Conservation (phyloP, 2,329 filamentous ascomycete genomes). For the Fusarium brevicatenulatum region DNA sequence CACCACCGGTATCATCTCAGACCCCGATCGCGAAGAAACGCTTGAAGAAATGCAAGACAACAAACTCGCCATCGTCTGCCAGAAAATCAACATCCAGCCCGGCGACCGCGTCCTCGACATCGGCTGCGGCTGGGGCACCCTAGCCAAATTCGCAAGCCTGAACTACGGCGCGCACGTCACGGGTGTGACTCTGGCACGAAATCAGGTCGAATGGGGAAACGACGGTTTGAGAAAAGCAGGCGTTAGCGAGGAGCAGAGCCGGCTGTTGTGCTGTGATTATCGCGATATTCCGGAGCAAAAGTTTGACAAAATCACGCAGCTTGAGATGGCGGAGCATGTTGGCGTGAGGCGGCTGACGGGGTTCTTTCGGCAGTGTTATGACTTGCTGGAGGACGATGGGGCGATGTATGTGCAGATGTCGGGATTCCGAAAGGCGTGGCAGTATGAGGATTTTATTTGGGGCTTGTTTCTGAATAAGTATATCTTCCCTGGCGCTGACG, state of each 20-base stretch:
- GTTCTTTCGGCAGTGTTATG: constrained; percentile 86
- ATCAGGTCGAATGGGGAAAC: constrained; percentile 96
- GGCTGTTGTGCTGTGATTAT: constrained; percentile 93
- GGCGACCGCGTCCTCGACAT: constrained; percentile 89
- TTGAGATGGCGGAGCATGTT: constrained; percentile 98
- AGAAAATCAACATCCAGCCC: constrained; percentile 85
- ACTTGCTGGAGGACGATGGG: constrained; percentile 95
- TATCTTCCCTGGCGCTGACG: constrained; percentile 94
- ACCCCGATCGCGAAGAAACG: constrained; percentile 84
- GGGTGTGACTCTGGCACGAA: constrained; percentile 89
- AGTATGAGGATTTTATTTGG: constrained; percentile 97
- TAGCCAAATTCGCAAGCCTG: constrained; percentile 87
- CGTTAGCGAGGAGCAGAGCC: constrained; percentile 83
- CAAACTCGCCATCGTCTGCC: constrained; percentile 91
- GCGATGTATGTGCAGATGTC: constrained; percentile 94
- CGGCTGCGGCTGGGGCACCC: constrained; percentile 94
- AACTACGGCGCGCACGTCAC: constrained; percentile 87
- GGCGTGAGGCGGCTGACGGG: constrained; percentile 82
- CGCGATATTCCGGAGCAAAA: constrained; percentile 86
- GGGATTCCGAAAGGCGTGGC: constrained; percentile 89
- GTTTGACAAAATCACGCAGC: constrained; percentile 94
- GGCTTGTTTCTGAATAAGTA: constrained; percentile 99
- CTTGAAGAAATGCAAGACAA: constrained; percentile 98
- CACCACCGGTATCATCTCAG: constrained; percentile 89
- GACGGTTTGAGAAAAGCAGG: constrained; percentile 80